Evolutionary conservation across 2,329 filamentous ascomycete genomes (phyloP).

Genomic region (Aplosporella prunicola): DNA sequence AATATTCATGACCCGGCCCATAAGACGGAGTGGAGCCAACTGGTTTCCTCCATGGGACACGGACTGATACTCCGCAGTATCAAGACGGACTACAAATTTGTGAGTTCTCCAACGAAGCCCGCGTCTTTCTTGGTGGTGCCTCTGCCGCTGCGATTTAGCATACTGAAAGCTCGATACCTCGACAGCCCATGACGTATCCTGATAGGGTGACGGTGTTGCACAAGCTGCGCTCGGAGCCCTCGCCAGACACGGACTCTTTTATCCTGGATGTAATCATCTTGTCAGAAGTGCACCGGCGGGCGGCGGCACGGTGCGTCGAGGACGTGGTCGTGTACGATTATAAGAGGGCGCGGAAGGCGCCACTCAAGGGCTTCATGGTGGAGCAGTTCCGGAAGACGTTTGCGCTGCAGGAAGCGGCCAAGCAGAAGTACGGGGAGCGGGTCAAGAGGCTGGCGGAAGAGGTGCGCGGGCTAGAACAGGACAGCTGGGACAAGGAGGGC

Average conservation of each 20-base stretch:
- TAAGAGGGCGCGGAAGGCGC: slow-evolving; percentile 44
- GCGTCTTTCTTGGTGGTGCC: slow-evolving; percentile 11
- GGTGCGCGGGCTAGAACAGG: slow-evolving; percentile 56
- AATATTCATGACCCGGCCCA: slow-evolving; percentile 52
- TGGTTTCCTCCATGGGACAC: slow-evolving; percentile 56
- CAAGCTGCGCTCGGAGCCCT: slow-evolving; percentile 53
- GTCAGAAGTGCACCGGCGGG: slow-evolving; percentile 63
- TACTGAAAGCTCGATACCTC: slow-evolving; percentile 4
- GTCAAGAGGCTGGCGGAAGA: slow-evolving; percentile 49
- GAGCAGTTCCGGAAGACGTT: slow-evolving; percentile 51
- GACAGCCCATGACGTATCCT: slow-evolving; percentile 66
- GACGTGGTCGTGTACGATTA: slow-evolving; percentile 77
- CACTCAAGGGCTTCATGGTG: slow-evolving; percentile 52
- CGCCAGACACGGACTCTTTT: slow-evolving; percentile 44
- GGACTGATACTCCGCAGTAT: slow-evolving; percentile 76
- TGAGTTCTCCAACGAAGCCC: slow-evolving; percentile 36
- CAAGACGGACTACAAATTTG: slow-evolving; percentile 79
- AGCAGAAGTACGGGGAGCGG: slow-evolving; percentile 40
- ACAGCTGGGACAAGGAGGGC: slow-evolving; percentile 63
- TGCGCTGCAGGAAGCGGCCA: slow-evolving; percentile 52
- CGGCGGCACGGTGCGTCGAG: slow-evolving; percentile 66
- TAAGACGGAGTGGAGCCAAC: slow-evolving; percentile 54
- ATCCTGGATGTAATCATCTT: slow-evolving; percentile 56
- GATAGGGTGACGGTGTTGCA: slow-evolving; percentile 78
- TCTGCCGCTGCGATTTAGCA: slow-evolving; percentile 3